Evolutionary conservation across 208 protist species (phyloP), one percentile per base, ranked within the genome.

Genomic region (Herpetomonas tarakana): DNA sequence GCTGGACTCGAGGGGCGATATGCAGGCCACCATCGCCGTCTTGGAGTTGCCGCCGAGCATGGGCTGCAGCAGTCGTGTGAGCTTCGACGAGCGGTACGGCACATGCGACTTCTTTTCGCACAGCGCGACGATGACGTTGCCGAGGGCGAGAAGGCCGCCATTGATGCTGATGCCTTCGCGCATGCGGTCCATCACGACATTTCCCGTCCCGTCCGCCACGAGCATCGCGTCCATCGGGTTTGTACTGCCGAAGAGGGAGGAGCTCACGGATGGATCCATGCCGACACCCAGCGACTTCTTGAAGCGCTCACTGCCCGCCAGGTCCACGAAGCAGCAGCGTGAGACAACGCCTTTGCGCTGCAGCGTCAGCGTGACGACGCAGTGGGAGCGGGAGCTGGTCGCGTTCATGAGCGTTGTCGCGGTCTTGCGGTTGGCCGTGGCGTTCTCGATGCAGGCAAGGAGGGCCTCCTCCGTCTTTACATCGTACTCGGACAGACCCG

Each of bases 161-260:
- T 98, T 98, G 71, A 98, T 98, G 75, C 78, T 83, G 65, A 98
- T 96, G 26, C 87, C 86, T 72, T 98, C 94, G 55, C 91, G 91
- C 60, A 97, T 76, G 16, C 94, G 86, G 29, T 76, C 75, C n/a
- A 64, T 71, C 2, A 63, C 68, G 21, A 58, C 63, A 19, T 65
- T 65, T 31, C 44, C 62, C 19, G 38, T 50, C 67, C 65, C 64
- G 1, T 46, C 9, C 11, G 3, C 35, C 31, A 26, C 44, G 25
- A 2, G 9, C 1, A 1, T 54, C 16, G 62, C 49, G 31, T 45
- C 22, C 51, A 29, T 52, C 18, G 25, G 16, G 52, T 19, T 25
- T 35, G 25, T 22, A 28, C 29, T 31, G 47, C 3, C 44, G 19
- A 29, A 12, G 18, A 56, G 58, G 12, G 24, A 31, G 7, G 49